Conservation (phyloP, 2,329 filamentous ascomycete species). For the Paraphoma sp. region DNA sequence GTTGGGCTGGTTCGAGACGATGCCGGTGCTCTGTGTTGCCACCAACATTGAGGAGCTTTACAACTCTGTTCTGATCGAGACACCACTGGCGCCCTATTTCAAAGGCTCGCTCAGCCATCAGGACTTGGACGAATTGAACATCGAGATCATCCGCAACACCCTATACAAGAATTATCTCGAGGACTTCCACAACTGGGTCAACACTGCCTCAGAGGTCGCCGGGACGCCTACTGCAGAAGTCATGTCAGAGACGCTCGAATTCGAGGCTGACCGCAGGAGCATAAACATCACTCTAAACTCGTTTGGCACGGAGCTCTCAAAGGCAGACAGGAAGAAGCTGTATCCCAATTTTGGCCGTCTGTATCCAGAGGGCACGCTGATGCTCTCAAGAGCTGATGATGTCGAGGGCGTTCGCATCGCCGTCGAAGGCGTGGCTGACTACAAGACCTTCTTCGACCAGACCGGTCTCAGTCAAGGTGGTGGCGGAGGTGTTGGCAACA, state of each 20-base stretch:
- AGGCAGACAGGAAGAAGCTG: slow-evolving; percentile 92
- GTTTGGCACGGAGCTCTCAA: slow-evolving; percentile 93
- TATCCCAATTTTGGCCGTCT: slow-evolving; percentile 92
- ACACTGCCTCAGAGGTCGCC: slow-evolving; percentile 82
- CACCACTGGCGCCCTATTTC: slow-evolving; percentile 94
- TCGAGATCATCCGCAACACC: slow-evolving; percentile 98
- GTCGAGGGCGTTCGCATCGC: slow-evolving; percentile 91
- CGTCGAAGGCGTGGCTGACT: slow-evolving; percentile 90
- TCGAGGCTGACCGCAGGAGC: slow-evolving; percentile 92
- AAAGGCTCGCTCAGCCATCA: slow-evolving; percentile 96
- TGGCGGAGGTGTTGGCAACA: slow-evolving; percentile 78
- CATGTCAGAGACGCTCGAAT: slow-evolving; percentile 95
- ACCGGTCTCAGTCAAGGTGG: slow-evolving; percentile 79
- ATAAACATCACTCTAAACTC: slow-evolving; percentile 99
- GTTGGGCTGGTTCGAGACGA: slow-evolving; percentile 97
- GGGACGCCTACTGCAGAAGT: slow-evolving; percentile 90
- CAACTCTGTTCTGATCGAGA: slow-evolving; percentile 97
- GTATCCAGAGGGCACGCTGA: slow-evolving; percentile 91
- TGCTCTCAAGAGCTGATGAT: slow-evolving; percentile 94
- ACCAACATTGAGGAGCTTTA: slow-evolving; percentile 99
- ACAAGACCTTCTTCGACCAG: slow-evolving; percentile 95
- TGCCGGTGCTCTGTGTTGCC: slow-evolving; percentile 96
- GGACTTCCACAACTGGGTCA: slow-evolving; percentile 95
- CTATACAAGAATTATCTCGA: slow-evolving; percentile 99
- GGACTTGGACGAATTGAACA: slow-evolving; percentile 97